Percentiles rank a stretch among this genome's conserved stretches.
Conservation (phyloP, 2,329 filamentous ascomycete genomes). For the Pseudogymnoascus sp. region DNA sequence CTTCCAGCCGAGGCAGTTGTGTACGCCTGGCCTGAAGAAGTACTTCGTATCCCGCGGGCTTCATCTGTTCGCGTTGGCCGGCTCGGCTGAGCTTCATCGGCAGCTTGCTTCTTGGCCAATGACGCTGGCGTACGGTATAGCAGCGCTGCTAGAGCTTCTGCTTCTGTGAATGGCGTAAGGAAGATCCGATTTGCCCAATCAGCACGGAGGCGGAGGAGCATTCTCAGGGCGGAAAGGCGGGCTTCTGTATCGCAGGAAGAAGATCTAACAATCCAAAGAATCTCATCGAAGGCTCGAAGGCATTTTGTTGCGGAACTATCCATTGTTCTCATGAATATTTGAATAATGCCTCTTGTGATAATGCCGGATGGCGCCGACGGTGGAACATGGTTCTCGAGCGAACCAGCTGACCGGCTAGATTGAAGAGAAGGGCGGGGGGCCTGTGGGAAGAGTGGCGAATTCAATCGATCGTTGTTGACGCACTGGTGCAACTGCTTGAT, state of each 20-base stretch:
- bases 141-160: constrained; percentile 61
- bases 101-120: constrained; percentile 34
- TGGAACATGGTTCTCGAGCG: constrained; percentile 8
- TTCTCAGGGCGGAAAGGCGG: constrained; percentile 64
- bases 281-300: constrained; percentile 49
- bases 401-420: background rate
- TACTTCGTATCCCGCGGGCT: constrained; percentile 25
- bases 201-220: constrained; percentile 74
- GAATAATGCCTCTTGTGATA: constrained; percentile 61
- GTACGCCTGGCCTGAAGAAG: constrained; percentile 25
- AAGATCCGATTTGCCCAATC: constrained; percentile 74
- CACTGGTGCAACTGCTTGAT: constrained; percentile 44
- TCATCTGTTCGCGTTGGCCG: constrained; percentile 32
- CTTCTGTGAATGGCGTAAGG: constrained; percentile 62
- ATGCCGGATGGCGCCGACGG: constrained; percentile 57
- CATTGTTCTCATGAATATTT: constrained; percentile 68
- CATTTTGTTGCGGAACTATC: constrained; percentile 58
- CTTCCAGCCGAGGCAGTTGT: constrained; percentile 28
- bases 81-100: constrained; percentile 34
- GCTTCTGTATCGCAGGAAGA: constrained; percentile 57
- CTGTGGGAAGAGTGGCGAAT: constrained; percentile 32
- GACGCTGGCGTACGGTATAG: constrained; percentile 57
- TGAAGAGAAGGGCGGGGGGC: constrained; percentile 17
- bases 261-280: constrained; percentile 56
- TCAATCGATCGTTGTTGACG: constrained; percentile 38